A percentile compares a stretch with the other conserved stretches of the same genome.
These are phyloP conservation scores for Sanghuangporus baumii DNA, from an alignment of 1,284 basidiomycete genomes.

Conservation along the genomic window DNA sequence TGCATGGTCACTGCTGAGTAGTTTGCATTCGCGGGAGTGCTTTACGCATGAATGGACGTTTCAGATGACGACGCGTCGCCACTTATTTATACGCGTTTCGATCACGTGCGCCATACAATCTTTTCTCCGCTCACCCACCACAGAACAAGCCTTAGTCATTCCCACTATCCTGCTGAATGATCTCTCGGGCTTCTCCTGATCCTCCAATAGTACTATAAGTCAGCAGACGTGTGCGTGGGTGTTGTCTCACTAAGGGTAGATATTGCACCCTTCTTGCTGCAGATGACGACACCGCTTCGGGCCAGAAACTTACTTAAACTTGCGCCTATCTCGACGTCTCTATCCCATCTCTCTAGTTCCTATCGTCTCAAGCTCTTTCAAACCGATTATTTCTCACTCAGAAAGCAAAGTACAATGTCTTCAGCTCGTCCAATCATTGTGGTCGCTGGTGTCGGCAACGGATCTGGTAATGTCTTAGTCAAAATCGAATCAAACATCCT, in stretches of 20 bases:
- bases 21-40: no score
- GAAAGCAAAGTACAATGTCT: neutral
- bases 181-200: neutral
- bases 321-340: neutral
- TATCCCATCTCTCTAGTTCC: neutral
- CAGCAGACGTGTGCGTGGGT: neutral
- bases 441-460: slow-evolving; percentile 15
- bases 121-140: neutral
- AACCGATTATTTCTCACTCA: neutral
- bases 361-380: neutral
- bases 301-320: neutral
- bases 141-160: neutral
- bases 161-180: neutral
- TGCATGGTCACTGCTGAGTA: no score
- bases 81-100: no score
- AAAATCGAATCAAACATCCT: neutral
- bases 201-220: neutral
- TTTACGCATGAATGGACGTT: no score
- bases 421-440: slow-evolving; percentile 9
- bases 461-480: slow-evolving; percentile 7
- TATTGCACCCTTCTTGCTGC: neutral
- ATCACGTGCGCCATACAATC: neutral
- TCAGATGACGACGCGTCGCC: no score
- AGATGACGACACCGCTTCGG: neutral
- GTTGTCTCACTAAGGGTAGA: neutral